Evolutionary conservation across 352 stramenopile species (phyloP).

Genomic region (Pseudoperonospora humuli): DNA sequence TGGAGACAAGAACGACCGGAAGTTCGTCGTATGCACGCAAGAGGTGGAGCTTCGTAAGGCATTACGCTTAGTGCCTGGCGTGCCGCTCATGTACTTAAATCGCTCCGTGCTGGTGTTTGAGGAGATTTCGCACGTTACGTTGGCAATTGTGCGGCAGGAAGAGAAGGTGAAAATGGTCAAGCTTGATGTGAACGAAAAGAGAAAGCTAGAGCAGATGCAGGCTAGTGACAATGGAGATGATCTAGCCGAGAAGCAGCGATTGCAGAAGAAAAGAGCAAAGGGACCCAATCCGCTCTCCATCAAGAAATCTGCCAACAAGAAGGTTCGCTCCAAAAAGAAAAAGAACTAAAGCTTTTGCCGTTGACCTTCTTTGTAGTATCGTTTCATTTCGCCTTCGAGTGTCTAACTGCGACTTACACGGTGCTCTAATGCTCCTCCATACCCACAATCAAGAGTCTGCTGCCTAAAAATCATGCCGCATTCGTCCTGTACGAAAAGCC

Average conservation of each 20-base stretch:
- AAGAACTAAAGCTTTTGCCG: constrained; percentile 27
- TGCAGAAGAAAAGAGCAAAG: constrained; percentile 53
- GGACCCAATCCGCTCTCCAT: constrained; percentile 67
- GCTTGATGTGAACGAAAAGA: constrained; percentile 68
- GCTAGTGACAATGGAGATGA: constrained; percentile 3
- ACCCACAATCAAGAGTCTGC: too few species aligned
- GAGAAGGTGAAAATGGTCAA: constrained; percentile 65
- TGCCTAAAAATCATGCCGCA: too few species aligned
- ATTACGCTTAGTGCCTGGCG: constrained; percentile 56
- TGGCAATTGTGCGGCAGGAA: constrained; percentile 73
- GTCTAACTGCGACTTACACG: too few species aligned
- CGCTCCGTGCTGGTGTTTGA: constrained; percentile 84
- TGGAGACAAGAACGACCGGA: constrained; percentile 69
- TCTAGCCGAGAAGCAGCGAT: constrained; percentile 18
- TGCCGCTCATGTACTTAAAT: constrained; percentile 84
- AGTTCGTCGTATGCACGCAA: constrained; percentile 80
- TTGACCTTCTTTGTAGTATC: neutral
- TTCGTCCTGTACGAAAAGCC: too few species aligned
- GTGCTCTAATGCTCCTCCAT: too few species aligned
- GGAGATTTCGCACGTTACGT: constrained; percentile 66
- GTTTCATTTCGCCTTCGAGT: too few species aligned
- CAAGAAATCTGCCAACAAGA: constrained; percentile 75
- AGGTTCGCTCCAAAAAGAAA: constrained; percentile 70
- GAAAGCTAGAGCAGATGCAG: constrained; percentile 55
- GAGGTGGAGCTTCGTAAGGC: constrained; percentile 75